Evolutionary conservation across 169 alveolate genomes (phyloP), one percentile per base, ranked within the genome.

Genomic region (Theileria parva): DNA sequence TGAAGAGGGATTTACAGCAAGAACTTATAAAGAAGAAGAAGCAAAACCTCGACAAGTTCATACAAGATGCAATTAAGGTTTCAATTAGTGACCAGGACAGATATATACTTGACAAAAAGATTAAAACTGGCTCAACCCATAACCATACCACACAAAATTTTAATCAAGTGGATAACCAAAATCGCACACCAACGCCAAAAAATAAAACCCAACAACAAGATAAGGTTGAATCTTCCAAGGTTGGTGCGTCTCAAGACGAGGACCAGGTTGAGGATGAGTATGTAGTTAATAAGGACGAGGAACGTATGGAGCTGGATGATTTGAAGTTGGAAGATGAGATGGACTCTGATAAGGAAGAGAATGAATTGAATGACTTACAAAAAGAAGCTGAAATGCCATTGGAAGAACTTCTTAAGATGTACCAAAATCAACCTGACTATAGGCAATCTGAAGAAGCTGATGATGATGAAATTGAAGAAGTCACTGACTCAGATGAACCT

Each of bases 51-150:
- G 90, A 90, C 64, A 90, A 85, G 61, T 90, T 90, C 70, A 91
- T 90, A 13, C 87, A 90, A 48, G 93, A 84, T 12, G 94, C 94
- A 4, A 90, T 90, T 25, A 90, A 90, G 70, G 44, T 85, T 15
- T 77, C 91, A 19, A 79, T 74, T 13, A 37, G 64, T 13, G 61
- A 85, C 68, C 39, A 25, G 15, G 61, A 34, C 19, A 64, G 77
- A 23, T 68, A 44, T n/a, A 85, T 59, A 55, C 15, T 63, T 13
- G 34, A 60, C 39, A 57, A 60, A 53, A 50, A 73, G 25, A 60
- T 55, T 4, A 25, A 60, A 57, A 76, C 30, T 13, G 59, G n/a
- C 15, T 0, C 25, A 6, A 77, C 55, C 27, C 25, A 28, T 60
- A 7, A 13, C 57, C 48, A 28, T 7, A 66, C 44, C 44, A 23